Conservation (phyloP, 2,329 filamentous ascomycete species). For the Paecilomyces fulvus region DNA sequence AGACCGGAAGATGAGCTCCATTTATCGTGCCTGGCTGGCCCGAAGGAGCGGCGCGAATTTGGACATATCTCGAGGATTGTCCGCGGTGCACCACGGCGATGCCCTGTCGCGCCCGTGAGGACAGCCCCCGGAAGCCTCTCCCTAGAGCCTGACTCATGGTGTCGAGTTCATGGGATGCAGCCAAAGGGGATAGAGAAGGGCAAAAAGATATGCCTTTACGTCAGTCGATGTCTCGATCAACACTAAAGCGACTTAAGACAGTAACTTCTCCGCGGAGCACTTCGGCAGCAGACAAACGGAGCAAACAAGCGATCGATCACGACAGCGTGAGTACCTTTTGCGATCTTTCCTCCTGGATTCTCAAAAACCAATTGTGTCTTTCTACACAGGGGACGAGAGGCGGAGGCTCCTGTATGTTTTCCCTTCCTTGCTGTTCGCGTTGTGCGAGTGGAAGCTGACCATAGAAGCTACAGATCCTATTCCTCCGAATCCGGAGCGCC, state of each 20-base stretch:
- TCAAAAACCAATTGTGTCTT: background rate
- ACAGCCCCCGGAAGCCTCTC: slow-evolving; percentile 25
- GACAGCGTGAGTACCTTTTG: background rate
- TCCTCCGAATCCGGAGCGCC: background rate
- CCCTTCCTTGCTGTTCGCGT: background rate
- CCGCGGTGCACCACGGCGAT: slow-evolving; percentile 11
- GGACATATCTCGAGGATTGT: slow-evolving; percentile 28
- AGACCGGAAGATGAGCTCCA: slow-evolving; percentile 28
- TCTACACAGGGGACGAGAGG: background rate
- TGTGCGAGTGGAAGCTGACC: background rate
- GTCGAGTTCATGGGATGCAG: slow-evolving; percentile 4
- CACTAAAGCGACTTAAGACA: background rate
- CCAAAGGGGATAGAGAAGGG: background rate
- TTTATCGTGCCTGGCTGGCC: slow-evolving; percentile 28
- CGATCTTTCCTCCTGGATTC: background rate
- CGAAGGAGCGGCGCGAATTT: slow-evolving; percentile 37
- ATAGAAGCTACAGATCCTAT: background rate
- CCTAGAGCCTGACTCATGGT: slow-evolving; percentile 29
- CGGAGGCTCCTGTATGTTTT: background rate
- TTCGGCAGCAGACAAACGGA: slow-evolving; percentile 4
- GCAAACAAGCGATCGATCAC: slow-evolving; percentile 5
- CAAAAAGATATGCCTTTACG: slow-evolving; percentile 5
- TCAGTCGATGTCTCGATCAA: slow-evolving; percentile 3
- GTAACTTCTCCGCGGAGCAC: background rate
- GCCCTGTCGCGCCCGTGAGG: slow-evolving; percentile 14